Evolutionary conservation across 306 rosid genomes (phyloP).

Genomic region (Aeschynomene evenia): DNA sequence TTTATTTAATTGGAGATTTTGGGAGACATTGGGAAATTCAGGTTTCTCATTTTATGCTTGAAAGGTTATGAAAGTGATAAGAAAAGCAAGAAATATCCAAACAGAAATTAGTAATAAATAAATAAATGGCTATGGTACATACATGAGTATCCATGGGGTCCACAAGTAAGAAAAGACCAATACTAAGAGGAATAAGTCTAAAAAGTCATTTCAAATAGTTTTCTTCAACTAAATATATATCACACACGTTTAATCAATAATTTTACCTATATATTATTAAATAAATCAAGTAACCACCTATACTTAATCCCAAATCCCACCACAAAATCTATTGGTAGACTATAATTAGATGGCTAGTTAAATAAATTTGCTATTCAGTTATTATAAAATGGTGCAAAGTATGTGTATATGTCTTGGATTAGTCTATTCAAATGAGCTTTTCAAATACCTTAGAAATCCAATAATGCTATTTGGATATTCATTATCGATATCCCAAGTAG

Average conservation of each 20-base stretch:
- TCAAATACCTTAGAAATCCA: no score
- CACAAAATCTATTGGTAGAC: background rate
- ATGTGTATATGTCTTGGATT: background rate
- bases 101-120: no score
- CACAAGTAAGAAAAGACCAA: background rate
- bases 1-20: background rate
- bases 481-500: no score
- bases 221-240: background rate
- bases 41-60: background rate
- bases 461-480: no score
- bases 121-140: background rate
- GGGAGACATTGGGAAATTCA: background rate
- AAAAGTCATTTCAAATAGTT: background rate
- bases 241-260: background rate
- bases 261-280: background rate
- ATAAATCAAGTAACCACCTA: background rate
- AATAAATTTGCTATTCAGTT: background rate
- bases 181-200: background rate
- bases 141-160: background rate
- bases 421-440: background rate
- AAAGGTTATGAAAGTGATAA: background rate
- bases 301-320: background rate
- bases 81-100: background rate
- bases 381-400: background rate
- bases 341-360: background rate